phyloP scores from a whole-genome alignment of 148 eudicot genomes.

The Chenopodium berlandieri region DNA sequence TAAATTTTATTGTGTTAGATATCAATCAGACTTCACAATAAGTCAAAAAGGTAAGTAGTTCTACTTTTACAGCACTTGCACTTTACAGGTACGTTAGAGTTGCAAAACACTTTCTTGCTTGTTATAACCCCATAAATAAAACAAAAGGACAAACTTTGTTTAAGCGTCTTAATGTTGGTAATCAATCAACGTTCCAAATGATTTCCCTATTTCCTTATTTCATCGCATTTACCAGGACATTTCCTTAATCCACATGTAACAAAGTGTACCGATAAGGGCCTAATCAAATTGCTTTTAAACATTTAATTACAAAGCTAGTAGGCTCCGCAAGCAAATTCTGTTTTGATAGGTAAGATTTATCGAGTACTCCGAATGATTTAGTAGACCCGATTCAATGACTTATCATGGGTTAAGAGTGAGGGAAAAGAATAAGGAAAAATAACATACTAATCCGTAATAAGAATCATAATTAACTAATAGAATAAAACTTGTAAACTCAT shows the following conservation, averaged over 20 bases:
- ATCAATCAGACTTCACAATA: neutral
- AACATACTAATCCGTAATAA: too few relatives aligned
- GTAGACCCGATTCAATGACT: too few relatives aligned
- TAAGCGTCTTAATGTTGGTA: neutral
- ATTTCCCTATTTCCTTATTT: neutral
- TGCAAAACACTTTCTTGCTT: neutral
- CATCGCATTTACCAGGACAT: neutral
- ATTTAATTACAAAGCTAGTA: too few relatives aligned
- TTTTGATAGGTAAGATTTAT: neutral
- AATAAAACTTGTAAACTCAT: too few relatives aligned
- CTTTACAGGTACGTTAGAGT: conserved; percentile 2
- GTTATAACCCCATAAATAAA: neutral
- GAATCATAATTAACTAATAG: too few relatives aligned
- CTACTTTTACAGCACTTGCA: neutral
- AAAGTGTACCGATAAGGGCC: neutral
- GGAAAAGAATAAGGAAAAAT: too few relatives aligned
- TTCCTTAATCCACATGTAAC: neutral
- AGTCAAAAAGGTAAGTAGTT: conserved; percentile 12
- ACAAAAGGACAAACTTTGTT: neutral
- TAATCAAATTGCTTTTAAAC: neutral
- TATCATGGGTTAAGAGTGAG: too few relatives aligned
- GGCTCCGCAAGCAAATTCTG: neutral
- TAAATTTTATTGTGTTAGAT: neutral
- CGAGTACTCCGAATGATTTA: too few relatives aligned
- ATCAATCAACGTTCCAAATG: neutral